phyloP scores from a whole-genome alignment of 805 yeast species.

The Yarrowia sp. region DNA sequence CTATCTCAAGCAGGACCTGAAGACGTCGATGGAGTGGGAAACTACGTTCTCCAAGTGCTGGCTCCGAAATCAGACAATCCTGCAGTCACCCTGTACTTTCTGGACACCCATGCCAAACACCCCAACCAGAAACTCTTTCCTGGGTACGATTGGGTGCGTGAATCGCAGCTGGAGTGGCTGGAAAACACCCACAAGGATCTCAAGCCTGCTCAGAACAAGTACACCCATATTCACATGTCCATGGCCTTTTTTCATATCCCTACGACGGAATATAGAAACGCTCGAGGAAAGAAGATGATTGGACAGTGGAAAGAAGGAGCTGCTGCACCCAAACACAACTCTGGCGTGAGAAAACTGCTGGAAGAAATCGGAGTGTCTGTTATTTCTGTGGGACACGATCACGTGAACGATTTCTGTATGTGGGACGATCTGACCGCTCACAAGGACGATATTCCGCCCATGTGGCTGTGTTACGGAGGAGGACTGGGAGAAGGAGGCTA shows the following conservation, averaged over 20 bases:
- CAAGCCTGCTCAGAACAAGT: conserved; percentile 48
- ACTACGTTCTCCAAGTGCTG: conserved; percentile 65
- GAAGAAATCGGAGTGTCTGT: conserved; percentile 74
- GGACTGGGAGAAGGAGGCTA: conserved; percentile 95
- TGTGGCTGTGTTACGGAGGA: conserved; percentile 96
- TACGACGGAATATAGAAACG: conserved; percentile 76
- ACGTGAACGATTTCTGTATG: conserved; percentile 90
- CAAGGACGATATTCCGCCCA: conserved; percentile 44
- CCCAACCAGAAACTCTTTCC: conserved; percentile 56
- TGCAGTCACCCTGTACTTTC: conserved; percentile 68
- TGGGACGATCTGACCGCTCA: conserved; percentile 51
- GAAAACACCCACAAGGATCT: conserved; percentile 50
- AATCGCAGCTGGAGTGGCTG: conserved; percentile 68
- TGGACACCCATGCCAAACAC: conserved; percentile 85
- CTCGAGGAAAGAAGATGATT: conserved; percentile 52
- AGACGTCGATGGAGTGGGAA: conserved; percentile 81
- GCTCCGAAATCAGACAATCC: conserved; percentile 52
- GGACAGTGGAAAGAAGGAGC: conserved; percentile 77
- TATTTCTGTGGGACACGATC: conserved; percentile 91
- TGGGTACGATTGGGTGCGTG: conserved; percentile 88
- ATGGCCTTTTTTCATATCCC: conserved; percentile 98
- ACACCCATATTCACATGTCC: conserved; percentile 59
- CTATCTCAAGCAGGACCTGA: conserved; percentile 67
- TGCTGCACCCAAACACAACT: conserved; percentile 76
- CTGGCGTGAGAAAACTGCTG: conserved; percentile 68